Evolutionary conservation across 208 protist species (phyloP).

Genomic region (Plasmodiophora brassicae): DNA sequence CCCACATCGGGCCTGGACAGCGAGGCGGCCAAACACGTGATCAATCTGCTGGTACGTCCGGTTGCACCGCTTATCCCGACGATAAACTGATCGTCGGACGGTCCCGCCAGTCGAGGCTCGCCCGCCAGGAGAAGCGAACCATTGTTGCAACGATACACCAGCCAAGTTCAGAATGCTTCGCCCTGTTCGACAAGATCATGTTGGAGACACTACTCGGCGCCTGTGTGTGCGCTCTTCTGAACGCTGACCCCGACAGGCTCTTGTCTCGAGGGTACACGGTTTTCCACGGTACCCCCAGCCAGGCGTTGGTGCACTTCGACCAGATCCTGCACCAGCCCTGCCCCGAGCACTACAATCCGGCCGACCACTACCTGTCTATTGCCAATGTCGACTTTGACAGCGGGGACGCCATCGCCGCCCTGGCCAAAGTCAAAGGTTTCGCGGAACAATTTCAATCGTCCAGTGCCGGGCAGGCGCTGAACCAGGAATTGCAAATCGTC

Average conservation of each 20-base stretch:
- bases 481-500: not conserved
- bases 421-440: not conserved
- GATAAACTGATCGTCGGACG: too few species aligned
- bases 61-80: too few species aligned
- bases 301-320: not conserved
- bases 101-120: too few species aligned
- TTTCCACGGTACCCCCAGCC: not conserved
- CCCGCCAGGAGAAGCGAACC: not conserved
- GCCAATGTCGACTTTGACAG: not conserved
- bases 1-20: slow-evolving; percentile 1
- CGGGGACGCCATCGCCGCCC: not conserved
- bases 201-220: not conserved
- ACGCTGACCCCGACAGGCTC: not conserved
- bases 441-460: not conserved
- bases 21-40: not conserved
- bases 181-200: slow-evolving; percentile 24
- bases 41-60: not conserved
- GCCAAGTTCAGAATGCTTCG: not conserved
- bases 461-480: not conserved
- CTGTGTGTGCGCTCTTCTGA: not conserved
- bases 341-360: not conserved
- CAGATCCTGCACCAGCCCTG: not conserved
- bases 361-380: not conserved
- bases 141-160: slow-evolving; percentile 13
- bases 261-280: not conserved